Percentiles rank a stretch among this genome's conserved stretches.
These are phyloP conservation scores for Dactylellina leptospora DNA, from an alignment of 2,329 filamentous ascomycete species.

Conservation along the genomic window DNA sequence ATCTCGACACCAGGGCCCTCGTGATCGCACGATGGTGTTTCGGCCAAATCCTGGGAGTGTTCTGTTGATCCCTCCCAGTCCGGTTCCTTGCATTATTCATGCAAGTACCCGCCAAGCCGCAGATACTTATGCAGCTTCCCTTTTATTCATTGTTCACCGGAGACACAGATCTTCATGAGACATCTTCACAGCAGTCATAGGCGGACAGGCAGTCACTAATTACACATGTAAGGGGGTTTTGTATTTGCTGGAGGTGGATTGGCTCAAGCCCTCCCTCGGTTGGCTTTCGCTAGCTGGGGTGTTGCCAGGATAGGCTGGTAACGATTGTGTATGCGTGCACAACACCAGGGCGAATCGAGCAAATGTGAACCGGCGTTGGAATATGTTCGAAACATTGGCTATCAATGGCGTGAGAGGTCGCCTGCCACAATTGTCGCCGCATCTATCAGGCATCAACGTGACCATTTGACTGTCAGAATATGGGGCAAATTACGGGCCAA, in stretches of 20 bases:
- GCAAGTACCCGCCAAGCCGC: constrained; percentile 2
- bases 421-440: constrained; percentile 22
- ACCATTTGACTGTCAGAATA: no score
- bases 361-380: constrained; percentile 10
- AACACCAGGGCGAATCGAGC: constrained; percentile 26
- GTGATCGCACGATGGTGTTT: constrained; percentile 2
- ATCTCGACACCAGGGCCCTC: neutral
- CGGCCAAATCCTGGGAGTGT: neutral
- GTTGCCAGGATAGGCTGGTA: constrained; percentile 21
- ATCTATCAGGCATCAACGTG: constrained; percentile 26
- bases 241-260: constrained; percentile 15
- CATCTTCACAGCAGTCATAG: constrained; percentile 10
- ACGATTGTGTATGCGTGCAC: constrained; percentile 14
- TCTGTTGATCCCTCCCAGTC: constrained; percentile 1
- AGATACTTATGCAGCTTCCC: constrained; percentile 3
- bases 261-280: constrained; percentile 26
- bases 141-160: constrained; percentile 21
- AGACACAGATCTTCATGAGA: neutral
- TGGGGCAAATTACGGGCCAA: neutral
- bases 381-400: constrained; percentile 3
- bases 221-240: constrained; percentile 27
- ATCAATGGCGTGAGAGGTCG: constrained; percentile 1
- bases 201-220: constrained; percentile 24
- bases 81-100: constrained; percentile 8
- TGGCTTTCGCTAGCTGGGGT: constrained; percentile 29